phyloP scores from a whole-genome alignment of 805 yeast genomes.

The Nakazawaea ernobii region DNA sequence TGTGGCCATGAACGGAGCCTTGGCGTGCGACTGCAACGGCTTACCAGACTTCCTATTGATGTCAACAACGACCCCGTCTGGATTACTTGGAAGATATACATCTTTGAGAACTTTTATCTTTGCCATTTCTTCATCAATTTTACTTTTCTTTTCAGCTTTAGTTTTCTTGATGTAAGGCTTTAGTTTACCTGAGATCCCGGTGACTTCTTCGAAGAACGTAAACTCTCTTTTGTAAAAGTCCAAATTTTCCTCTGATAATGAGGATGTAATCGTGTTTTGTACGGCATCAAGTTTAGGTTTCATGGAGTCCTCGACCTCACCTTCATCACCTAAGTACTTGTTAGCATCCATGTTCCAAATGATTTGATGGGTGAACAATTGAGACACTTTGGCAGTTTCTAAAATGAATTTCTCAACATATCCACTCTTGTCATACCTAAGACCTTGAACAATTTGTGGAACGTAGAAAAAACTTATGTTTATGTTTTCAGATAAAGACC shows the following conservation, averaged over 20 bases:
- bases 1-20: conserved; percentile 97
- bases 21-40: conserved; percentile 96
- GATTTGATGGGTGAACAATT: conserved; percentile 92
- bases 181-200: conserved; percentile 89
- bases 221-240: conserved; percentile 78
- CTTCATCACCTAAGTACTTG: conserved; percentile 84
- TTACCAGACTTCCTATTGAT: conserved; percentile 88
- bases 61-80: conserved; percentile 90
- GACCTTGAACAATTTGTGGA: conserved; percentile 93
- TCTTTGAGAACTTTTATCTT: conserved; percentile 67
- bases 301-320: conserved; percentile 68
- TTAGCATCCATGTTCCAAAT: conserved; percentile 98
- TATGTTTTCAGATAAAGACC: conserved; percentile 80
- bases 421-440: conserved; percentile 74
- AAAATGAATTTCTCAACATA: conserved; percentile 84
- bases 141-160: conserved; percentile 92
- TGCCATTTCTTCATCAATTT: conserved; percentile 94
- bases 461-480: conserved; percentile 91
- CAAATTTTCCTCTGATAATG: conserved; percentile 56
- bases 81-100: conserved; percentile 92
- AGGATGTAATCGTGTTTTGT: conserved; percentile 53
- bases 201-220: conserved; percentile 83
- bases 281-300: conserved; percentile 81
- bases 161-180: conserved; percentile 92
- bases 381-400: conserved; percentile 88